phyloP scores from a whole-genome alignment of 768 basidiomycete genomes.

The Mycena floridula region DNA sequence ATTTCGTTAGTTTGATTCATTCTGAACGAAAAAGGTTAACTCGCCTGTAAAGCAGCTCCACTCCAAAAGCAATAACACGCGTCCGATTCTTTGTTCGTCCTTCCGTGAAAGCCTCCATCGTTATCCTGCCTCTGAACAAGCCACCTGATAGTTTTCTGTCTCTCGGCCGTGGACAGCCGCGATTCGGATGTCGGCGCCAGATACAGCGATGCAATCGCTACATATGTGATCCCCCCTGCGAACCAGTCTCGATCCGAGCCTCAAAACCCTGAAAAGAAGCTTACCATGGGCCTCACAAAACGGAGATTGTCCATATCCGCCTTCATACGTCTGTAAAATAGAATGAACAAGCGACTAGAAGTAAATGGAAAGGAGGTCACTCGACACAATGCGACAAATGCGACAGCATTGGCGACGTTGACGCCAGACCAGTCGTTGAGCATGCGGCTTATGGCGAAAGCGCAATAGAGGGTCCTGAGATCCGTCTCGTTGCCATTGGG shows the following conservation, averaged over 20 bases:
- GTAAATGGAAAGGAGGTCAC: slow-evolving; percentile 34
- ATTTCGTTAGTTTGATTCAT: background rate
- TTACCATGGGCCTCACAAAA: slow-evolving; percentile 81
- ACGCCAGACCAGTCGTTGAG: slow-evolving; percentile 76
- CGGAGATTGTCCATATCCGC: slow-evolving; percentile 83
- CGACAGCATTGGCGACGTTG: slow-evolving; percentile 50
- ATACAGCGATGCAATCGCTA: slow-evolving; percentile 71
- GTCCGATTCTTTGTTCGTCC: slow-evolving; percentile 83
- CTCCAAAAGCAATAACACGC: slow-evolving; percentile 99
- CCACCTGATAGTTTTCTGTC: slow-evolving; percentile 64
- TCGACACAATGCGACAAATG: slow-evolving; percentile 65
- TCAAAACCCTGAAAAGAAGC: no score
- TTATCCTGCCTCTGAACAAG: slow-evolving; percentile 62
- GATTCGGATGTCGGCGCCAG: slow-evolving; percentile 33
- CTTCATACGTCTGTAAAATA: slow-evolving; percentile 73
- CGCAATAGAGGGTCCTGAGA: slow-evolving; percentile 80
- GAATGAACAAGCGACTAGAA: slow-evolving; percentile 3
- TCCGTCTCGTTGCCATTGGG: slow-evolving; percentile 72
- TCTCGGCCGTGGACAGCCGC: slow-evolving; percentile 37
- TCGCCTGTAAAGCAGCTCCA: slow-evolving; percentile 70
- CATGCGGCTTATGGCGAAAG: slow-evolving; percentile 77
- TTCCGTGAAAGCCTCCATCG: slow-evolving; percentile 80
- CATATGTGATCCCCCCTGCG: slow-evolving; percentile 91
- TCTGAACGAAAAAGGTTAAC: slow-evolving; percentile 12
- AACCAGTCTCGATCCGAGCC: no score